phyloP scores from a whole-genome alignment of 1,284 basidiomycete genomes.

The Ganoderma lingzhi region DNA sequence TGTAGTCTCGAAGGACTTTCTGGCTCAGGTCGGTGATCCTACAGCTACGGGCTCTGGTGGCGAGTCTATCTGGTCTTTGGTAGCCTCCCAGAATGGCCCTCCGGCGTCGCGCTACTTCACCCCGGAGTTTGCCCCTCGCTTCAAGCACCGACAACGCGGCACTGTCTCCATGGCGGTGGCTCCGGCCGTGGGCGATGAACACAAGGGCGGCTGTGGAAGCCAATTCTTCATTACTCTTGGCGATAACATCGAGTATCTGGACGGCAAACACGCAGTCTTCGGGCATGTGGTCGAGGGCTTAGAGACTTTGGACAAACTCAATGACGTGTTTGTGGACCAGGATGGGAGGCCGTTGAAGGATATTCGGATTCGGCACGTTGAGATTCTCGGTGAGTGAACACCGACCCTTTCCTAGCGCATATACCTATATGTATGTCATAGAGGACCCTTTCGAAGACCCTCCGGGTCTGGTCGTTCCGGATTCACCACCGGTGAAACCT shows the following conservation, averaged over 20 bases:
- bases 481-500: constrained; percentile 79
- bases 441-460: constrained; percentile 97
- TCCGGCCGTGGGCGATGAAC: constrained; percentile 68
- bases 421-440: constrained; percentile 41
- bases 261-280: constrained; percentile 96
- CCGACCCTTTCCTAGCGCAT: neutral
- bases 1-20: constrained; percentile 93
- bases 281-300: constrained; percentile 95
- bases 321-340: constrained; percentile 90
- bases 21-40: constrained; percentile 95
- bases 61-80: constrained; percentile 82
- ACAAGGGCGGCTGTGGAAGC: constrained; percentile 86
- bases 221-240: constrained; percentile 97
- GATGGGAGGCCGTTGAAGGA: constrained; percentile 93
- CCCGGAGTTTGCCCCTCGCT: constrained; percentile 80
- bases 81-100: constrained; percentile 58
- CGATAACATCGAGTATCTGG: constrained; percentile 93
- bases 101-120: constrained; percentile 79
- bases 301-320: constrained; percentile 93
- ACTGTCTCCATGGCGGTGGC: constrained; percentile 97
- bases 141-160: constrained; percentile 89
- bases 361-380: constrained; percentile 91
- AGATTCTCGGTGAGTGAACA: constrained; percentile 80
- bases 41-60: constrained; percentile 95
- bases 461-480: constrained; percentile 73